A percentile compares a stretch with the other conserved stretches of the same genome.
These are phyloP conservation scores for Colletotrichum sp. DNA, from an alignment of 2,329 filamentous ascomycete genomes.

Conservation along the genomic window DNA sequence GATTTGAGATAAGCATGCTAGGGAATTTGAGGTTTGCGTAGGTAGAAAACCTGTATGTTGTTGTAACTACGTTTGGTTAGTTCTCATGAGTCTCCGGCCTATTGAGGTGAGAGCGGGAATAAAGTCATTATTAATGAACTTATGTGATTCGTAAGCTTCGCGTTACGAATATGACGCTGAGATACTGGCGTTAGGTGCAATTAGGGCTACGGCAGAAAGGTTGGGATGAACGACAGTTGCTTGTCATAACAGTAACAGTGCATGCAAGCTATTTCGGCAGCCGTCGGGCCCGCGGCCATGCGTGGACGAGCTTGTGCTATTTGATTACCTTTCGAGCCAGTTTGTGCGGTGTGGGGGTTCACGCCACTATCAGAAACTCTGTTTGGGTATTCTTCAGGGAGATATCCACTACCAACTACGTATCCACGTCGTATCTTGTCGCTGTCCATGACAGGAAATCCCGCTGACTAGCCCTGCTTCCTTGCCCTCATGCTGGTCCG, in stretches of 20 bases:
- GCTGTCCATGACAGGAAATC: rapidly evolving
- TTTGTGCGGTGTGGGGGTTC: neutral
- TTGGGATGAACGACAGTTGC: neutral
- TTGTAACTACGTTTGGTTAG: too few relatives aligned
- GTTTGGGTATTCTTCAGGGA: neutral
- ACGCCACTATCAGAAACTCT: neutral
- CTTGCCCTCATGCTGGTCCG: neutral
- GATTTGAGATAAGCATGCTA: rapidly evolving
- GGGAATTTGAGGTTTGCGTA: rapidly evolving
- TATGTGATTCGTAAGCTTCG: too few relatives aligned
- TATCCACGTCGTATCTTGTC: neutral
- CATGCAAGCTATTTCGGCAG: neutral
- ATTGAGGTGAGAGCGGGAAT: too few relatives aligned
- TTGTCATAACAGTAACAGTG: rapidly evolving
- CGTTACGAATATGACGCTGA: too few relatives aligned
- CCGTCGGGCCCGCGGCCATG: neutral
- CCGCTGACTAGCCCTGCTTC: neutral
- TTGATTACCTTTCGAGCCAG: neutral
- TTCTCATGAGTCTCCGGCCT: too few relatives aligned
- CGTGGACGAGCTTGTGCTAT: neutral
- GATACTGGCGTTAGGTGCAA: too few relatives aligned
- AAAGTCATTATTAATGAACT: too few relatives aligned
- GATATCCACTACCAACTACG: neutral
- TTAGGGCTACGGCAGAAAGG: neutral
- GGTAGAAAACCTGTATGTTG: neutral